These are phyloP conservation scores for Ceratobasidium sp. DNA, from an alignment of 1,284 basidiomycete genomes.

Conservation along the genomic window DNA sequence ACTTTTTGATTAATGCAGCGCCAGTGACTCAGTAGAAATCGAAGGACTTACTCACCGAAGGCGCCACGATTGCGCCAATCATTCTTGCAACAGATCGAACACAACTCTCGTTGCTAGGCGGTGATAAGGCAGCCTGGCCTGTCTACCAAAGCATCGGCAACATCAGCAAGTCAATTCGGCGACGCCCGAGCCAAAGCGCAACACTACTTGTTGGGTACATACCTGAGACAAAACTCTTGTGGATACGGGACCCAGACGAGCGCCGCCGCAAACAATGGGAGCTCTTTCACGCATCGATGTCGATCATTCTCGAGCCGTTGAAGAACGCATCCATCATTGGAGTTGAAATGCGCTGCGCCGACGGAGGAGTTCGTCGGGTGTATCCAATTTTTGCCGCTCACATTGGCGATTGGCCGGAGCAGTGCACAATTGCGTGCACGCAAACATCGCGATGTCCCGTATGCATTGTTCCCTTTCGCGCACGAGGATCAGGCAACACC, in stretches of 20 bases:
- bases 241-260: neutral
- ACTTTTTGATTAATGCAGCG: neutral
- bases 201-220: slow-evolving; percentile 40
- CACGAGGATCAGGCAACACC: neutral
- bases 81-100: slow-evolving; percentile 44
- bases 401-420: slow-evolving; percentile 48
- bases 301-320: slow-evolving; percentile 43
- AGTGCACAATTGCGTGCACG: slow-evolving; percentile 44
- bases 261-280: slow-evolving; percentile 2
- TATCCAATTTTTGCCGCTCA: slow-evolving; percentile 47
- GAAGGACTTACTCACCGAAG: slow-evolving; percentile 32
- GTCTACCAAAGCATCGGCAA: slow-evolving; percentile 44
- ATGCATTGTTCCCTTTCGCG: neutral
- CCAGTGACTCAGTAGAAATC: neutral
- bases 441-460: slow-evolving; percentile 16
- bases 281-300: slow-evolving; percentile 47
- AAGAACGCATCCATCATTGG: slow-evolving; percentile 33
- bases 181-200: neutral
- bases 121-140: slow-evolving; percentile 38
- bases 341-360: slow-evolving; percentile 42
- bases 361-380: slow-evolving; percentile 34
- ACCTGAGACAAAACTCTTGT: slow-evolving; percentile 6
- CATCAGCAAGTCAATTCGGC: slow-evolving; percentile 36
- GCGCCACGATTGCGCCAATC: slow-evolving; percentile 36
- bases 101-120: slow-evolving; percentile 34